A percentile compares a stretch with the other conserved stretches of the same genome.
These are phyloP conservation scores for Luffa acutangula DNA, from an alignment of 306 rosid species.

Conservation along the genomic window DNA sequence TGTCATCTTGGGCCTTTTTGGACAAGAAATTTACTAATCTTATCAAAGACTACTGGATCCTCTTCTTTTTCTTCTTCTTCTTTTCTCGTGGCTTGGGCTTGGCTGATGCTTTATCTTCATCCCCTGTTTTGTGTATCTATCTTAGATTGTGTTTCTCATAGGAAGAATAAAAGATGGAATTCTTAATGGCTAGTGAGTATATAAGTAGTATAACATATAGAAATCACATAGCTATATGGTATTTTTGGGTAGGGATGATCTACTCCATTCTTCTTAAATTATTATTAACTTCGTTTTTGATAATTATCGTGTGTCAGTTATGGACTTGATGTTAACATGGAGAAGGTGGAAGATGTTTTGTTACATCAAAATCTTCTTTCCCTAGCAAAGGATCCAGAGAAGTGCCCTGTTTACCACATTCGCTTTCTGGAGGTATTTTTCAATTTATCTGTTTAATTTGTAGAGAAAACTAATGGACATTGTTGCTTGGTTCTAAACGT, in stretches of 20 bases:
- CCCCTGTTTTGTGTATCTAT: neutral
- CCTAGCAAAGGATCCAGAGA: constrained; percentile 78
- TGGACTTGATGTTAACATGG: constrained; percentile 88
- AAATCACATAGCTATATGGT: neutral
- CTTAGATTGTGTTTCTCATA: neutral
- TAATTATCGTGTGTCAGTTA: constrained; percentile 47
- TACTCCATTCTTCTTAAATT: neutral
- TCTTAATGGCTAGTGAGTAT: neutral
- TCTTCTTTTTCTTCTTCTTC: neutral
- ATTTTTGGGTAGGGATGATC: neutral
- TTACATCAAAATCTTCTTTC: constrained; percentile 77
- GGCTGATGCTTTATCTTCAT: neutral
- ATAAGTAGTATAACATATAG: neutral
- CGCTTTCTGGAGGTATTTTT: constrained; percentile 84
- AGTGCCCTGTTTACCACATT: constrained; percentile 77
- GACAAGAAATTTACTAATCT: neutral
- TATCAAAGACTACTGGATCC: neutral
- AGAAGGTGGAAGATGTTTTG: constrained; percentile 88
- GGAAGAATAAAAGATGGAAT: neutral
- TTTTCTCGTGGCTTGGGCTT: neutral
- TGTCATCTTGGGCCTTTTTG: neutral
- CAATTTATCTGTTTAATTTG: neutral
- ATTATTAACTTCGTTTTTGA: constrained; percentile 12
- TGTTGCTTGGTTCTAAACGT: constrained; percentile 4
- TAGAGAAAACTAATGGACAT: neutral